These are phyloP conservation scores for Gossypium ekmanianum DNA, from an alignment of 345 rosid genomes.

Conservation along the genomic window DNA sequence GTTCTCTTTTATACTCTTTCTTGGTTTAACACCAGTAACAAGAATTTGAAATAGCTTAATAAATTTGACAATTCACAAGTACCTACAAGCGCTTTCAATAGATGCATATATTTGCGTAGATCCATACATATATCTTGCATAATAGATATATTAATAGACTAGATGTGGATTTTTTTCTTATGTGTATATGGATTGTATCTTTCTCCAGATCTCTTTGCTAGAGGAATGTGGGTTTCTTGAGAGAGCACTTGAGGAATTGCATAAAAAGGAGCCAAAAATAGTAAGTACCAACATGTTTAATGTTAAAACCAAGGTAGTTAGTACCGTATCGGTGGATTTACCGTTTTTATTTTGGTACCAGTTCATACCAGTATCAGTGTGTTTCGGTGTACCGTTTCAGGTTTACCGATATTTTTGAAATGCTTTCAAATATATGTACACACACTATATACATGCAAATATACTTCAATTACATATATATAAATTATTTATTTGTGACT, in stretches of 20 bases:
- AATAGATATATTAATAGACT: neutral
- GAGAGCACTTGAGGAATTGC: conserved; percentile 80
- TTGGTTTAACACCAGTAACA: neutral
- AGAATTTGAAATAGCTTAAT: neutral
- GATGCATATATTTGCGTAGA: neutral
- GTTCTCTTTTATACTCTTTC: neutral
- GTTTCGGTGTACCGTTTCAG: no score
- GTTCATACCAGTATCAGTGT: no score
- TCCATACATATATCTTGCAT: conserved; percentile 1
- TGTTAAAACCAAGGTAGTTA: neutral
- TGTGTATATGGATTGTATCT: conserved; percentile 3
- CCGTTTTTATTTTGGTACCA: no score
- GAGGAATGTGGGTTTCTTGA: conserved; percentile 74
- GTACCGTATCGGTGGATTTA: no score
- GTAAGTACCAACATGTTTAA: conserved; percentile 39
- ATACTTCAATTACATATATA: no score
- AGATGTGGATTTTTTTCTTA: neutral
- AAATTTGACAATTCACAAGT: neutral
- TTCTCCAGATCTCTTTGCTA: conserved; percentile 70
- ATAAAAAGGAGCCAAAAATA: conserved; percentile 65
- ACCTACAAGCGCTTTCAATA: neutral
- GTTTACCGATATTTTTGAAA: no score
- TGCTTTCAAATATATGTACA: no score
- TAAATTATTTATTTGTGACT: no score
- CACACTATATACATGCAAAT: no score